Base-by-base conservation (phyloP, 2,329 filamentous ascomycete species). In the Cladosporium sp. region DNA sequence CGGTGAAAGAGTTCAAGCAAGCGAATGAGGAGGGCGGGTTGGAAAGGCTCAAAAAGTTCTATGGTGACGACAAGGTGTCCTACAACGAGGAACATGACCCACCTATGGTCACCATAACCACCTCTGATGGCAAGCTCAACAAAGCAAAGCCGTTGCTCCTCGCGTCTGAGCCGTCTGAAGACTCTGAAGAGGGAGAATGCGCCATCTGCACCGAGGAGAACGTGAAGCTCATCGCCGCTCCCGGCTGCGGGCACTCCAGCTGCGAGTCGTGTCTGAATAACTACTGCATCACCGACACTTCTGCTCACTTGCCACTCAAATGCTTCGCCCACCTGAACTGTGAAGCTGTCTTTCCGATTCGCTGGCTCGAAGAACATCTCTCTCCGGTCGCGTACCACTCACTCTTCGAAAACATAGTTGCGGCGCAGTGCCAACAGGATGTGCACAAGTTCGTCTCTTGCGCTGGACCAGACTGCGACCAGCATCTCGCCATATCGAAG, bases 241-340 rank as follows among this genome's bases (percentile, higher is more conserved):
- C 53, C 1, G 28, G 25, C 32, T 61, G 59, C 35, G 40, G 22
- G 8, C 59, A 61, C 50, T 24, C 22, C 15, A 53, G 45, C 53
- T 61, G 59, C 40, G 45, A 35, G 15, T n/a, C 56, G 19, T 61
- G 59, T 37, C 47, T 61, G 37, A 22, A 34, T 28, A 13, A 20
- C 7, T 57, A 53, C 52, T 61, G 57, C 49, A 45, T 20, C 10
- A 45, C 37, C 19, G 48, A 48, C n/a, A 20, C n/a, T 15, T 37
- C 42, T 7, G 17, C 17, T 15, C 35, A 48, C 17, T 25, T 61
- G 20, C 59, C 59, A 3, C 34, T 61, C 15, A 15, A 28, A 12
- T 61, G 59, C 52, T 59, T 61, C 47, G 24, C n/a, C 32, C 6
- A 15, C 1, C 19, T 22, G 12, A 24, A 22, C 7, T 61, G 57